Evolutionary conservation across 768 basidiomycete genomes (phyloP), one percentile per base, ranked within the genome.

Genomic region (Russula olivacea): DNA sequence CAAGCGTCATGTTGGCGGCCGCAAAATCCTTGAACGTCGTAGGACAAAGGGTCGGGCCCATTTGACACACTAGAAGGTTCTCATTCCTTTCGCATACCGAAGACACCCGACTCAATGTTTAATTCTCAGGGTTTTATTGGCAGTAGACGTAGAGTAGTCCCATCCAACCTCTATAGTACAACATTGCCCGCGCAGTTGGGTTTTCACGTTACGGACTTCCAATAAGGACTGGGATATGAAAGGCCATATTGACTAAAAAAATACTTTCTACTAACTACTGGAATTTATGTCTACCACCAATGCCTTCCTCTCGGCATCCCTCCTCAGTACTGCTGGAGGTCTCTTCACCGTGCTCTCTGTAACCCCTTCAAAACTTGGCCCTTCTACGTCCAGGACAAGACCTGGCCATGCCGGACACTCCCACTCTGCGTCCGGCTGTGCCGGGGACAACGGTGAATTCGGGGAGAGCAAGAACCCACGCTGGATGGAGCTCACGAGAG

Each of bases 41-140:
- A 77, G 82, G 66, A 78, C 78, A 40, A 94, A 89, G 77, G 90
- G 91, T 10, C 81, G 95, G 63, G 83, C 83, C 74, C 89, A 81
- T 74, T 76, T 97, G 66, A 86, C 82, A 58, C 94, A 98, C 76
- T 98, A 77, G 48, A 55, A 64, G 58, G 63, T 60, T 28, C 5
- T 49, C 14, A 28, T 32, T 12, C 21, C 8, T 12, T 28, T 8
- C 9, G 0, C 15, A 21, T 40, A 19, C 48, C 6, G 2, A 45
- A 23, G 17, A 25, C 9, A 1, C 2, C 9, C 38, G 1, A 45
- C 47, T 8, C 3, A 41, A 34, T n/a, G 17, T 9, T 55, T 9
- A 36, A 5, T 32, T 9, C 4, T 45, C 25, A 64, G 53, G 45
- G n/a, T 41, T 17, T 3, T 23, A 55, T 15, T 9, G 17, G 23